phyloP scores from a whole-genome alignment of 192 early-diverging fungal species.

The Dissophora globulifera region DNA sequence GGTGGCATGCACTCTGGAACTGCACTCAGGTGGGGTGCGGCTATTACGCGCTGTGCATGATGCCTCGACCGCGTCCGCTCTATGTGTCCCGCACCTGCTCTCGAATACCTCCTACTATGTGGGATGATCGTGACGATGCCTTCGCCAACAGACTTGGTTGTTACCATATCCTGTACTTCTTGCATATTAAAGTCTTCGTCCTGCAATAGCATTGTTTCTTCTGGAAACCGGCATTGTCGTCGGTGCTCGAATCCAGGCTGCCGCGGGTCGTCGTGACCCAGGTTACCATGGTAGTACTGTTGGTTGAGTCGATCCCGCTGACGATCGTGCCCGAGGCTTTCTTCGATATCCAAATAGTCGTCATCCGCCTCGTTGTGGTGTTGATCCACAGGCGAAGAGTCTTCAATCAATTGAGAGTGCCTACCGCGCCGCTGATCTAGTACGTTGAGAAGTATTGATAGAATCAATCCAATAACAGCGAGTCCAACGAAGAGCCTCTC shows the following conservation, averaged over 20 bases:
- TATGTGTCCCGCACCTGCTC: conserved; percentile 26
- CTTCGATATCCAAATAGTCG: no score
- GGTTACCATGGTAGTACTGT: neutral
- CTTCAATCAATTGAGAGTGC: neutral
- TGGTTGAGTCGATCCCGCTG: no score
- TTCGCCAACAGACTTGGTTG: conserved; percentile 41
- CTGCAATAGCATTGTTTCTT: conserved; percentile 7
- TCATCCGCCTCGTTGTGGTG: neutral
- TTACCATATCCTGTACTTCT: conserved; percentile 33
- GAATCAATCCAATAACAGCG: conserved; percentile 14
- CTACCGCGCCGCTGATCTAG: conserved; percentile 25
- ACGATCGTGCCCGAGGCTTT: neutral
- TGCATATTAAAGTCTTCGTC: conserved; percentile 23
- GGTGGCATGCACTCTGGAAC: conserved; percentile 20
- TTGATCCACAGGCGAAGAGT: neutral
- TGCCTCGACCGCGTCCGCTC: conserved; percentile 16
- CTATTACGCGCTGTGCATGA: conserved; percentile 16
- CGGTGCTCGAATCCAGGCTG: conserved; percentile 34
- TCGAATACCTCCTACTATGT: conserved; percentile 40
- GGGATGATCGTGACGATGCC: conserved; percentile 47
- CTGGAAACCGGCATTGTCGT: conserved; percentile 11
- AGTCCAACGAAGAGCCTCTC: conserved; percentile 38
- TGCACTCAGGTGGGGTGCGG: neutral
- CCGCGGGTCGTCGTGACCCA: conserved; percentile 15
- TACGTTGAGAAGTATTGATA: conserved; percentile 17